Evolutionary conservation across 2,329 filamentous ascomycete species (phyloP).

Genomic region (Zopfia rhizophila): DNA sequence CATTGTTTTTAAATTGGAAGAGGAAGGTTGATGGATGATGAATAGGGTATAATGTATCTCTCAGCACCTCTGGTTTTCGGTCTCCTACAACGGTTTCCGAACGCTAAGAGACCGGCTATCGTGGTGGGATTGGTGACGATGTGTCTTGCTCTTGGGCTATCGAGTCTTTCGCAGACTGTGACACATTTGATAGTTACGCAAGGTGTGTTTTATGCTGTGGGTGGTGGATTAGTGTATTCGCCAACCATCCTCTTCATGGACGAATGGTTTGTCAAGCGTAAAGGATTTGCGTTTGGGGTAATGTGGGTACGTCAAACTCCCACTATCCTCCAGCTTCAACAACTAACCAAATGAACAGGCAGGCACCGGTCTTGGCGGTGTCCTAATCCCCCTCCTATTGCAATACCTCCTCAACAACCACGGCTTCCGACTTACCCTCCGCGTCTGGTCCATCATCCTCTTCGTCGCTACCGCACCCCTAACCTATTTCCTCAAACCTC

Average conservation of each 20-base stretch:
- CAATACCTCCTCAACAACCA: slow-evolving; percentile 51
- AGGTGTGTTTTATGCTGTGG: slow-evolving; percentile 69
- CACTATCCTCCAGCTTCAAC: not conserved
- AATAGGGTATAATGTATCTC: slow-evolving; percentile 61
- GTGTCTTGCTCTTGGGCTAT: slow-evolving; percentile 45
- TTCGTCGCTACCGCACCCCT: slow-evolving; percentile 45
- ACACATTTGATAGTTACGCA: slow-evolving; percentile 69
- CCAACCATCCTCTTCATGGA: slow-evolving; percentile 69
- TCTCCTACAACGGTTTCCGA: slow-evolving; percentile 46
- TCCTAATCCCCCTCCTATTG: slow-evolving; percentile 56
- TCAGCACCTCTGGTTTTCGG: slow-evolving; percentile 53
- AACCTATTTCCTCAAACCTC: slow-evolving; percentile 44
- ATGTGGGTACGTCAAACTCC: slow-evolving; percentile 63
- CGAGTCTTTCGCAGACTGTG: slow-evolving; percentile 64
- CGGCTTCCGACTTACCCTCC: slow-evolving; percentile 55
- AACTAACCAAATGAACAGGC: slow-evolving; percentile 15
- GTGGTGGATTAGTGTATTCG: slow-evolving; percentile 65
- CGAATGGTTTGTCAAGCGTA: slow-evolving; percentile 69
- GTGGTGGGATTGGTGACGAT: slow-evolving; percentile 49
- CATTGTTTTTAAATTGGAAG: too few relatives aligned
- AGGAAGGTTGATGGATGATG: too few relatives aligned
- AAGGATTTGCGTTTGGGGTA: slow-evolving; percentile 71
- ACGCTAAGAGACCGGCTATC: slow-evolving; percentile 39
- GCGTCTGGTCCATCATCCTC: slow-evolving; percentile 49
- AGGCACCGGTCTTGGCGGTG: slow-evolving; percentile 54